A percentile compares a stretch with the other conserved stretches of the same genome.
Evolutionary conservation across 1,284 basidiomycete species (phyloP).

Genomic region (Cutaneotrichosporon dermatis): DNA sequence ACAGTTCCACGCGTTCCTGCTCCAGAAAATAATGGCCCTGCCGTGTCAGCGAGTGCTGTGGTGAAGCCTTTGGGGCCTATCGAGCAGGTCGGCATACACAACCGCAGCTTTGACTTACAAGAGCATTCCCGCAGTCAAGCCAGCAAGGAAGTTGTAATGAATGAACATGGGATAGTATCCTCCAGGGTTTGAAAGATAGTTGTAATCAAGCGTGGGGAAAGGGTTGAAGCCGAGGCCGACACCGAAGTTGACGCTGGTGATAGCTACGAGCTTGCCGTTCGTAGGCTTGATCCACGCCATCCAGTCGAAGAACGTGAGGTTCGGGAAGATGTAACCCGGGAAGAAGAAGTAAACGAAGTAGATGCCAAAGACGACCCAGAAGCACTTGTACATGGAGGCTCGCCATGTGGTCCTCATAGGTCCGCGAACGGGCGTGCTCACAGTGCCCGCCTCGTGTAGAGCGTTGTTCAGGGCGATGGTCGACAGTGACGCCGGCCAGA

Average conservation of each 20-base stretch:
- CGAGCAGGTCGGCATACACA: no score
- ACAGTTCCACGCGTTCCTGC: conserved; percentile 67
- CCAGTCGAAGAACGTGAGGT: conserved; percentile 59
- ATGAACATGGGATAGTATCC: conserved; percentile 16
- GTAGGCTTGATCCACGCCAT: conserved; percentile 59
- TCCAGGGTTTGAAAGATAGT: conserved; percentile 15
- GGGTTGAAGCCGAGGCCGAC: conserved; percentile 39
- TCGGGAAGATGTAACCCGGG: conserved; percentile 49
- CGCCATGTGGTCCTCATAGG: conserved; percentile 32
- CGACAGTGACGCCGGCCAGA: conserved; percentile 53
- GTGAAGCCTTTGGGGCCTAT: no score
- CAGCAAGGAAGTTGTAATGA: conserved; percentile 11
- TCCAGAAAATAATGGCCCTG: conserved; percentile 13
- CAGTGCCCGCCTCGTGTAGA: conserved; percentile 9
- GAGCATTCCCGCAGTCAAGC: conserved; percentile 6
- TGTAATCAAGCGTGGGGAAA: conserved; percentile 44
- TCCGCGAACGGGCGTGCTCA: conserved; percentile 29
- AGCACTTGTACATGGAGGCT: conserved; percentile 21
- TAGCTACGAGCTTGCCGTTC: conserved; percentile 27
- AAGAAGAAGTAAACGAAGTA: conserved; percentile 44
- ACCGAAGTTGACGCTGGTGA: conserved; percentile 36
- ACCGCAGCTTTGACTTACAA: conserved; percentile 11
- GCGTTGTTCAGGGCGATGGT: conserved; percentile 46
- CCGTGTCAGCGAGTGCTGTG: not conserved
- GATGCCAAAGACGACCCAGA: conserved; percentile 20